A percentile compares a stretch with the other conserved stretches of the same genome.
These are phyloP conservation scores for Purpureocillium takamizusanense DNA, from an alignment of 2,329 filamentous ascomycete genomes.

Conservation along the genomic window DNA sequence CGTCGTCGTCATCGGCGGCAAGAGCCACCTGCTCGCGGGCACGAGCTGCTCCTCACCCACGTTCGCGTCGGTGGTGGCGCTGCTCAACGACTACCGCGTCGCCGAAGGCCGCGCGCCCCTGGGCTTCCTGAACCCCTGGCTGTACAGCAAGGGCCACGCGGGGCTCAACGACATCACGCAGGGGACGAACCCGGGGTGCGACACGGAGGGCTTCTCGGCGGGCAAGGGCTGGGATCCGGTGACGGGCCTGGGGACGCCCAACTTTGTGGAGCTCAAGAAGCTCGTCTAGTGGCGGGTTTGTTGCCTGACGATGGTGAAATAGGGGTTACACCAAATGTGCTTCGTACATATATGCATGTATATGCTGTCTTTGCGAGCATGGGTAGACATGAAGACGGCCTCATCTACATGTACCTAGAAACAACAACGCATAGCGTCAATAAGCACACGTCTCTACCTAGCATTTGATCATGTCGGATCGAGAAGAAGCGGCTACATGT, in stretches of 20 bases:
- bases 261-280: background rate
- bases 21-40: background rate
- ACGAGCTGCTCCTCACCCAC: background rate
- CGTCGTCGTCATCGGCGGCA: background rate
- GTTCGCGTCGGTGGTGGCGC: background rate
- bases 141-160: background rate
- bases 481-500: too few relatives aligned
- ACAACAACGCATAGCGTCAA: too few relatives aligned
- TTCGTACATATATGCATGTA: too few relatives aligned
- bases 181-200: constrained; percentile 4
- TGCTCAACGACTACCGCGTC: background rate
- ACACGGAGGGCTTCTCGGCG: constrained; percentile 10
- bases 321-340: too few relatives aligned
- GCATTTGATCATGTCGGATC: too few relatives aligned
- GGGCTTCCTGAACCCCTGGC: background rate
- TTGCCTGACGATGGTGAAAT: too few relatives aligned
- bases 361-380: too few relatives aligned
- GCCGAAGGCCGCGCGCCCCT: background rate
- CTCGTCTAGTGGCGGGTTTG: too few relatives aligned
- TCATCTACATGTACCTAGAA: too few relatives aligned
- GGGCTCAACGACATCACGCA: constrained; percentile 4
- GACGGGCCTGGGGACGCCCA: constrained; percentile 10
- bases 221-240: constrained; percentile 12
- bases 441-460: too few relatives aligned
- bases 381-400: too few relatives aligned